Evolutionary conservation across 2,329 filamentous ascomycete genomes (phyloP).

Genomic region (Claviceps sorghi): DNA sequence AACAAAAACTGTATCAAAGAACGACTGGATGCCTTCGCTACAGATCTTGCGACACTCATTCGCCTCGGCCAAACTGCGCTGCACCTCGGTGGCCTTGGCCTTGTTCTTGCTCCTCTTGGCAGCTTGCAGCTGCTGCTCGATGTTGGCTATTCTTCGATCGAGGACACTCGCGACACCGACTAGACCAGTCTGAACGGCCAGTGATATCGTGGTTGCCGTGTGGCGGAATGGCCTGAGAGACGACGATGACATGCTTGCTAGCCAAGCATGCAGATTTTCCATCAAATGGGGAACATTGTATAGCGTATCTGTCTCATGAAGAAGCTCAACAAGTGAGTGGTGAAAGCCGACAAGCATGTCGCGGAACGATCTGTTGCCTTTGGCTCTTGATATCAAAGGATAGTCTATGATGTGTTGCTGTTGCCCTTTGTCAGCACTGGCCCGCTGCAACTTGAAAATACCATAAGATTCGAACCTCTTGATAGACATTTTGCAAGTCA

Average conservation of each 20-base stretch:
- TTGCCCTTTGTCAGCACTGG: conserved; percentile 14
- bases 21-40: conserved; percentile 62
- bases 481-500: conserved; percentile 80
- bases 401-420: conserved; percentile 75
- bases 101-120: conserved; percentile 67
- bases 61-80: conserved; percentile 56
- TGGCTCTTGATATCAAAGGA: conserved; percentile 71
- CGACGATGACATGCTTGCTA: conserved; percentile 81
- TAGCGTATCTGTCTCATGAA: conserved; percentile 69
- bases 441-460: not conserved
- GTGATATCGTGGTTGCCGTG: conserved; percentile 72
- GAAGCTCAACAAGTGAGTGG: conserved; percentile 54
- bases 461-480: conserved; percentile 41
- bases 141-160: conserved; percentile 57
- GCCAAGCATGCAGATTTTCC: conserved; percentile 82
- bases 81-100: conserved; percentile 56
- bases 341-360: conserved; percentile 68
- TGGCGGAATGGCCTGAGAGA: conserved; percentile 81
- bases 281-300: conserved; percentile 65
- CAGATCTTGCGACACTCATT: conserved; percentile 55
- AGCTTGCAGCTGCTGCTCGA: conserved; percentile 62
- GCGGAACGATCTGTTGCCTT: conserved; percentile 63
- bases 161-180: conserved; percentile 59
- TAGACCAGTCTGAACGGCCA: conserved; percentile 65
- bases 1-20: conserved; percentile 85